Percentiles rank a stretch among this genome's conserved stretches.
Conservation (phyloP, 441 rosid species). For the Gossypium davidsonii region DNA sequence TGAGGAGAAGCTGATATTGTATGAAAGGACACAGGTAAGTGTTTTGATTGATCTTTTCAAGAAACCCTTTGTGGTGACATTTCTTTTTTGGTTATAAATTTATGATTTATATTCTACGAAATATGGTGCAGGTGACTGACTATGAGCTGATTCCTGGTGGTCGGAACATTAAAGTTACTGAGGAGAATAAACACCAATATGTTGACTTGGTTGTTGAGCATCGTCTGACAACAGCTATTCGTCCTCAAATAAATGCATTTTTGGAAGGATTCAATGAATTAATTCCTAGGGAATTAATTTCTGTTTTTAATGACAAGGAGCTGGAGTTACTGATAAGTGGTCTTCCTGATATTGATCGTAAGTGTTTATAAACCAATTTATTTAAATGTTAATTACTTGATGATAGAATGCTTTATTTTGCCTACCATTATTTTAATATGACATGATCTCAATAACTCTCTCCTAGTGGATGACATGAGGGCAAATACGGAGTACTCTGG, state of each 20-base stretch:
- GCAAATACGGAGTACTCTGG: slow-evolving; percentile 89
- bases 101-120: slow-evolving; percentile 11
- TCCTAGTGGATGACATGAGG: slow-evolving; percentile 89
- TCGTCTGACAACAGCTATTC: slow-evolving; percentile 90
- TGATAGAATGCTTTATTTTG: not conserved
- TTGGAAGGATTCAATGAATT: slow-evolving; percentile 82
- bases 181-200: slow-evolving; percentile 85
- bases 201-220: slow-evolving; percentile 85
- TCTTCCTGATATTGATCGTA: slow-evolving; percentile 91
- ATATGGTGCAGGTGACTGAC: slow-evolving; percentile 69
- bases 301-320: slow-evolving; percentile 89
- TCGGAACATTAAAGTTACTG: slow-evolving; percentile 74
- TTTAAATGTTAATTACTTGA: slow-evolving; percentile 3
- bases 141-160: slow-evolving; percentile 89
- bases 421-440: not conserved
- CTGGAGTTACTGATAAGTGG: slow-evolving; percentile 89
- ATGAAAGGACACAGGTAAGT: slow-evolving; percentile 66
- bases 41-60: not conserved
- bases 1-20: slow-evolving; percentile 86
- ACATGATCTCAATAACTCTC: not conserved
- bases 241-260: slow-evolving; percentile 90
- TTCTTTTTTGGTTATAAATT: not conserved
- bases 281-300: slow-evolving; percentile 65
- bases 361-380: slow-evolving; percentile 22
- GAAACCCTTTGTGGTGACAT: not conserved